Conservation (phyloP, 108 stramenopile species). For the Epithemia pelagica region DNA sequence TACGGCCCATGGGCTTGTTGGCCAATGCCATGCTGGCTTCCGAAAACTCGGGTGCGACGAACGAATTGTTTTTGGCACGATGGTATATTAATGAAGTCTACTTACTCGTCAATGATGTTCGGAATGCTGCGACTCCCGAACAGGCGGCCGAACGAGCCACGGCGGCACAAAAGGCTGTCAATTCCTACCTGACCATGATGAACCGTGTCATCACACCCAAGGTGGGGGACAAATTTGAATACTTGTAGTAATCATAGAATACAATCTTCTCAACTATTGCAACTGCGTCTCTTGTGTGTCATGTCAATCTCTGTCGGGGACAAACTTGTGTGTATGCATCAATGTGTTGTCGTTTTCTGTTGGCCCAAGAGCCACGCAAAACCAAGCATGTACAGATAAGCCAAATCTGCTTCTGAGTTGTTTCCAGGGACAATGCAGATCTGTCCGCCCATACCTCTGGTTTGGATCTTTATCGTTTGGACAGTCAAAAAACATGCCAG, state of each 20-base stretch:
- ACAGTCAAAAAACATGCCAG: no score
- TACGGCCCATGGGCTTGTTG: constrained; percentile 69
- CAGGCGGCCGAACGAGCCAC: constrained; percentile 30
- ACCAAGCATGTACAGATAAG: no score
- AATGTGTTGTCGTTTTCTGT: no score
- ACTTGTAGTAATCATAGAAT: not conserved
- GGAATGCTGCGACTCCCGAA: constrained; percentile 31
- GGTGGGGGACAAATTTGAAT: constrained; percentile 58
- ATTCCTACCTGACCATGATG: constrained; percentile 57
- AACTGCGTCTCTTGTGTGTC: no score
- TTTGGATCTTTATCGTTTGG: no score
- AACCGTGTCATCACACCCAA: constrained; percentile 68
- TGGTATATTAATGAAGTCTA: constrained; percentile 81
- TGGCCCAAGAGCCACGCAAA: no score
- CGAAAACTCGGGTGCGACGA: constrained; percentile 73
- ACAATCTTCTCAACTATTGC: no score
- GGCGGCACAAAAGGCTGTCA: constrained; percentile 41
- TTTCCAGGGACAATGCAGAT: no score
- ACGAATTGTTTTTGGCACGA: constrained; percentile 67
- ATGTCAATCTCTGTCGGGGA: no score
- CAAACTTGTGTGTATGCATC: no score
- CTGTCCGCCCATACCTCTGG: no score
- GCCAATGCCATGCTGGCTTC: constrained; percentile 69
- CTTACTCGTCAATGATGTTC: constrained; percentile 55
- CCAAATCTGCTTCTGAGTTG: no score